Evolutionary conservation across 2,329 filamentous ascomycete species (phyloP).

Genomic region (Fusarium sarcochroum): DNA sequence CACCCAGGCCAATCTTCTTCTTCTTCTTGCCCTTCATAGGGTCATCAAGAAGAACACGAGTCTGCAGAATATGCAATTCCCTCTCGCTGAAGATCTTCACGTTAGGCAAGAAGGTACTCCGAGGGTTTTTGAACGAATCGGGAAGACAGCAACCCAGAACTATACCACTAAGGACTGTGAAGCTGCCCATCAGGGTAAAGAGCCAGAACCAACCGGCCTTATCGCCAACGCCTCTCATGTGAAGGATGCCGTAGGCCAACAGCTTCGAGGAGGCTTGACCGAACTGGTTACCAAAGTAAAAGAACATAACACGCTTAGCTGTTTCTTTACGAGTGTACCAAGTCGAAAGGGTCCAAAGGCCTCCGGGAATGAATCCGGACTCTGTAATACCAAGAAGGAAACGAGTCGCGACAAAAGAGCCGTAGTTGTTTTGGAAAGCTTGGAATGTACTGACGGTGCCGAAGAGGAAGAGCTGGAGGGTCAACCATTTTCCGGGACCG

Average conservation of each 20-base stretch:
- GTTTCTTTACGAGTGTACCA: constrained; percentile 69
- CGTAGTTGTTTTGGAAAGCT: constrained; percentile 63
- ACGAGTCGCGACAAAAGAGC: constrained; percentile 63
- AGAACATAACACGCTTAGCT: constrained; percentile 66
- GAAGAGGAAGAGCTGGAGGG: constrained; percentile 66
- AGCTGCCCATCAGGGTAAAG: constrained; percentile 66
- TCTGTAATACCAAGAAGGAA: constrained; percentile 68
- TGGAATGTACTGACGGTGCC: constrained; percentile 69
- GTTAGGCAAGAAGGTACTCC: constrained; percentile 57
- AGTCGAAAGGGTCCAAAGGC: constrained; percentile 64
- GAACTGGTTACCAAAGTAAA: constrained; percentile 70
- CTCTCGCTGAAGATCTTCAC: constrained; percentile 55
- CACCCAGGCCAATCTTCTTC: constrained; percentile 59
- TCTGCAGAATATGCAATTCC: constrained; percentile 59
- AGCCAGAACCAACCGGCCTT: constrained; percentile 71
- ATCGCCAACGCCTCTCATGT: constrained; percentile 63
- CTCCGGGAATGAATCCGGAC: constrained; percentile 68
- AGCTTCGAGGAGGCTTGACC: constrained; percentile 57
- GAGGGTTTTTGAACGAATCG: constrained; percentile 60
- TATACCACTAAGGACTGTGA: constrained; percentile 62
- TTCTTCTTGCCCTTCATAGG: constrained; percentile 64
- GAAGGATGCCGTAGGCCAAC: constrained; percentile 62
- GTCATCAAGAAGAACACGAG: constrained; percentile 59
- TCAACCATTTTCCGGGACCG: constrained; percentile 66
- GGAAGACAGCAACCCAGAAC: constrained; percentile 61